Conservation (phyloP, 179 eudicot species). For the Silene coronaria region DNA sequence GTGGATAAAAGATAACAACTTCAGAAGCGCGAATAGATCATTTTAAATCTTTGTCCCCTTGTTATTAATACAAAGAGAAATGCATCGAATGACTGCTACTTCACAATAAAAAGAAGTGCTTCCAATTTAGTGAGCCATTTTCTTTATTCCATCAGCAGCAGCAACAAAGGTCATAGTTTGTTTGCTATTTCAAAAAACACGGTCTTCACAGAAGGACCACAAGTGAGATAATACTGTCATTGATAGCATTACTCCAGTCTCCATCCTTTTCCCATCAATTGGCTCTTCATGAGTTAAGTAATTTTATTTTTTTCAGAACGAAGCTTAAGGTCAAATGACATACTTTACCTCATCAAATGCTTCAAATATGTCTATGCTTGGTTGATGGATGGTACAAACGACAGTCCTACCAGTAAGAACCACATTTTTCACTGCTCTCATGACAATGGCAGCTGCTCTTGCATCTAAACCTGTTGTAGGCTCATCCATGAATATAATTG, state of each 20-base stretch:
- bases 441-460: conserved; percentile 86
- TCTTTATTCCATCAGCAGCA: too few species aligned
- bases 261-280: too few species aligned
- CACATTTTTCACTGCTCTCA: conserved; percentile 77
- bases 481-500: conserved; percentile 92
- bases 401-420: conserved; percentile 76
- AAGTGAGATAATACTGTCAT: background rate
- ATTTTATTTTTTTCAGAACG: background rate
- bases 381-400: conserved; percentile 92
- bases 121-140: too few species aligned
- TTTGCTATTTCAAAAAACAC: too few species aligned
- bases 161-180: too few species aligned
- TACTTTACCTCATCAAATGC: conserved; percentile 74
- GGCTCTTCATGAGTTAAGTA: background rate
- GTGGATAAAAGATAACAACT: background rate
- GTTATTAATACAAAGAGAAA: too few species aligned
- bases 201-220: too few species aligned
- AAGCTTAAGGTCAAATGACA: background rate
- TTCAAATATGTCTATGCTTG: conserved; percentile 86
- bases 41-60: too few species aligned
- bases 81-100: too few species aligned
- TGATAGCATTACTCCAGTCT: background rate
- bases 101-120: too few species aligned
- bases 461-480: conserved; percentile 94
- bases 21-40: background rate